Evolutionary conservation across 345 rosid genomes (phyloP).

Genomic region (Citrus hindsii): DNA sequence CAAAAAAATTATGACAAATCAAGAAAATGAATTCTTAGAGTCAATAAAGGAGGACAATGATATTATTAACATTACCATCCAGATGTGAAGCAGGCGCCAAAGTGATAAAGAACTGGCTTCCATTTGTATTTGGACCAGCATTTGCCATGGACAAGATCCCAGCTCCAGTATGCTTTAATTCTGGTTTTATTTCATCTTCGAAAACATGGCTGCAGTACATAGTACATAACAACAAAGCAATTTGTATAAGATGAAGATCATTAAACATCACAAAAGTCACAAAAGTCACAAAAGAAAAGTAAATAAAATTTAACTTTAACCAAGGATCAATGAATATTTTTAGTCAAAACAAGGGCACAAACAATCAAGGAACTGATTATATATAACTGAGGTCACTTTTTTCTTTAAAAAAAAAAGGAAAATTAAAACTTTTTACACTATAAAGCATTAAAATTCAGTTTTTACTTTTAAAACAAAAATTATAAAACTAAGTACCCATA

Average conservation of each 20-base stretch:
- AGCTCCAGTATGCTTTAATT: constrained; percentile 94
- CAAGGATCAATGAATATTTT: not conserved
- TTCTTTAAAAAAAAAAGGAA: not conserved
- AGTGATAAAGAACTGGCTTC: constrained; percentile 93
- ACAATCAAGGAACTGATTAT: not conserved
- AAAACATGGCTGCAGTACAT: constrained; percentile 47
- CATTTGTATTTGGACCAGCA: constrained; percentile 93
- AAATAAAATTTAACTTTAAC: not conserved
- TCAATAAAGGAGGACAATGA: not conserved
- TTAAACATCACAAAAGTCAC: not conserved
- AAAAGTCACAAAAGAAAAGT: not conserved
- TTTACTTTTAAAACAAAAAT: not conserved
- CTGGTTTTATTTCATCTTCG: constrained; percentile 83
- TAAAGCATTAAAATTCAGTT: too few species aligned
- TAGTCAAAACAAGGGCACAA: not conserved
- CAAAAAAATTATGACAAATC: not conserved
- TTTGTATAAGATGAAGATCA: not conserved
- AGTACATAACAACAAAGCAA: not conserved
- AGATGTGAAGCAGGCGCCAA: constrained; percentile 76
- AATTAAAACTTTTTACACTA: not conserved
- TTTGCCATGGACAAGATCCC: constrained; percentile 95
- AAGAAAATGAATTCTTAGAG: not conserved
- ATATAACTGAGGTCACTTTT: too few species aligned
- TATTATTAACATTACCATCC: constrained; percentile 54
- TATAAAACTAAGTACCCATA: constrained; percentile 51